Percentiles rank a stretch among this genome's conserved stretches.
Evolutionary conservation across 805 yeast species (phyloP).

Genomic region (Blastobotrys mokoenaii): DNA sequence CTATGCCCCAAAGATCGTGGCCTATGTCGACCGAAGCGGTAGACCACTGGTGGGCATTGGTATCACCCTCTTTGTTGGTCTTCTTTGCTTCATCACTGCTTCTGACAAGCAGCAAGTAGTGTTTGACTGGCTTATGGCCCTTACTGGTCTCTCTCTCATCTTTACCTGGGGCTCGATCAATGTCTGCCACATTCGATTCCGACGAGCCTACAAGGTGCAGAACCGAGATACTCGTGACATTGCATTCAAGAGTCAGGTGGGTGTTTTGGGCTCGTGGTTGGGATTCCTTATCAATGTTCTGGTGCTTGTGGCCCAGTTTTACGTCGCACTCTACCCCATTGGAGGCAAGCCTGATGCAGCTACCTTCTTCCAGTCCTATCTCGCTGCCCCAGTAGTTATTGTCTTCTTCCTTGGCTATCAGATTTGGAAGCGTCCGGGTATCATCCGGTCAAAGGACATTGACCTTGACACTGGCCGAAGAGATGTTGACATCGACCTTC

Average conservation of each 20-base stretch:
- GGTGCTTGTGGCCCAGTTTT: conserved; percentile 62
- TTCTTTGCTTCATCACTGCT: conserved; percentile 50
- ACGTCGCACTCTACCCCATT: conserved; percentile 65
- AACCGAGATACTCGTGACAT: conserved; percentile 54
- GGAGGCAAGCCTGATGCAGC: conserved; percentile 36
- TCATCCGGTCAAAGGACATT: conserved; percentile 40
- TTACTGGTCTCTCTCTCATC: conserved; percentile 64
- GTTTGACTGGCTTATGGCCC: conserved; percentile 65
- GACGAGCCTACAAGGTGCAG: conserved; percentile 43
- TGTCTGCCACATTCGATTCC: conserved; percentile 54
- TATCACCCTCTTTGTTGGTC: conserved; percentile 36
- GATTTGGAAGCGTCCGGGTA: conserved; percentile 30
- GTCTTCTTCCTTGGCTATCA: conserved; percentile 46
- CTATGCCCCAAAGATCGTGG: conserved; percentile 49
- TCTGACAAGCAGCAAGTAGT: conserved; percentile 43
- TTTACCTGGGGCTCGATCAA: conserved; percentile 72
- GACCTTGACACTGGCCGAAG: conserved; percentile 59
- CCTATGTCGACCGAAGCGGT: conserved; percentile 61
- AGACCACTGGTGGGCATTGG: conserved; percentile 59
- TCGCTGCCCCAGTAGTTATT: conserved; percentile 37
- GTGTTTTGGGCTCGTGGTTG: conserved; percentile 49
- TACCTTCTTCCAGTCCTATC: conserved; percentile 43
- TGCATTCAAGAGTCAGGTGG: conserved; percentile 49
- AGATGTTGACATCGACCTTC: conserved; percentile 43
- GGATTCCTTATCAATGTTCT: conserved; percentile 55